A percentile compares a stretch with the other conserved stretches of the same genome.
Conservation (phyloP, 164 flowering plant genomes). For the Platanus orientalis region DNA sequence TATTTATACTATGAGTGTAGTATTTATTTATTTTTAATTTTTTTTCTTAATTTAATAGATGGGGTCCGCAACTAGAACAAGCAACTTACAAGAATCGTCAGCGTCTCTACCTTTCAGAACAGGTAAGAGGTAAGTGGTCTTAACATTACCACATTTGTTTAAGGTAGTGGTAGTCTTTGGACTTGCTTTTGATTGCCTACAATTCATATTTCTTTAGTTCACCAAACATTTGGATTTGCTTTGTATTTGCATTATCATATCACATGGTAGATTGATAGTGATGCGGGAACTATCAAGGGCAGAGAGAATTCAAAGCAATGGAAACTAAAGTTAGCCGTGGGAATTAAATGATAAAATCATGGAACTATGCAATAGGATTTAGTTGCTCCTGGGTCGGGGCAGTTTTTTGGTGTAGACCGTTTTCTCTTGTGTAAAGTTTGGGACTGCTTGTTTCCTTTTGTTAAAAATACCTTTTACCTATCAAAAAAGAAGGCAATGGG, state of each 20-base stretch:
- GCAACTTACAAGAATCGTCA: conserved; percentile 94
- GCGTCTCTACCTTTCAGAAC: conserved; percentile 95
- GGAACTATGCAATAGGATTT: no score
- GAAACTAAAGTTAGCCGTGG: no score
- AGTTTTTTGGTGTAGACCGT: no score
- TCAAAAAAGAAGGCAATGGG: no score
- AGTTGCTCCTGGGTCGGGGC: no score
- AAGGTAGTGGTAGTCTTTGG: not conserved
- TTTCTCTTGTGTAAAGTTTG: no score
- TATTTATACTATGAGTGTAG: not conserved
- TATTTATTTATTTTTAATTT: not conserved
- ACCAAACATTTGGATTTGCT: not conserved
- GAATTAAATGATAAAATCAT: no score
- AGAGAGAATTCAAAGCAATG: no score
- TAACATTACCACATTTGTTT: not conserved
- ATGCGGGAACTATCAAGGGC: no score
- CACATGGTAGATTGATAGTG: not conserved
- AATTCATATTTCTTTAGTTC: not conserved
- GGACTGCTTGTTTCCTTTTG: no score
- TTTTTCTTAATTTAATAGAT: conserved; percentile 39
- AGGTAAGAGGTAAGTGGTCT: conserved; percentile 63
- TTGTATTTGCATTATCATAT: not conserved
- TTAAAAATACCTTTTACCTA: no score
- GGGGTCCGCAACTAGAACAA: conserved; percentile 94
- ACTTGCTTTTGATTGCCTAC: not conserved